A percentile compares a stretch with the other conserved stretches of the same genome.
Evolutionary conservation across 2,329 filamentous ascomycete species (phyloP).

Genomic region (Botryotinia calthae): DNA sequence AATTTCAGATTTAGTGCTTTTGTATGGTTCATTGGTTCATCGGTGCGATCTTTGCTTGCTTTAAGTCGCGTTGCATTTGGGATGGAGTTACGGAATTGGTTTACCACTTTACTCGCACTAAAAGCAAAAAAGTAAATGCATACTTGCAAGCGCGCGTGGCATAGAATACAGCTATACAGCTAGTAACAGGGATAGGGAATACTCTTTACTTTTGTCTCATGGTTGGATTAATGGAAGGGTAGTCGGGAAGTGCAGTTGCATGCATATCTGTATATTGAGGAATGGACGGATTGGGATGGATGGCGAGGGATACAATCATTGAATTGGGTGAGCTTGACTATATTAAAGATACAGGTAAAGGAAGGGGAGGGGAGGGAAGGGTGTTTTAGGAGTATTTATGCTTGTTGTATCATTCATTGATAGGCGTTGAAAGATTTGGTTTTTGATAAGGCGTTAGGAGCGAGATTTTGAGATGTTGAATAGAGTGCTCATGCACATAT

Average conservation of each 20-base stretch:
- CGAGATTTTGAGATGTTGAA: not conserved
- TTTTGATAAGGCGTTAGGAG: not conserved
- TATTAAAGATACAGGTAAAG: not conserved
- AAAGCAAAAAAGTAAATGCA: constrained; percentile 4
- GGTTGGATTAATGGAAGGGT: constrained; percentile 17
- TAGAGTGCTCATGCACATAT: not conserved
- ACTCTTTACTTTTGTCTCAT: constrained; percentile 3
- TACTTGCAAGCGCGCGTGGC: constrained; percentile 3
- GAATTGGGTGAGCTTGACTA: constrained; percentile 10
- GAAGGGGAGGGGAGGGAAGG: not conserved
- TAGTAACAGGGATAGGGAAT: not conserved
- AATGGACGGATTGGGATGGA: not conserved
- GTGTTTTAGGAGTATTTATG: not conserved
- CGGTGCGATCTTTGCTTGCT: not conserved
- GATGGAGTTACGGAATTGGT: constrained; percentile 6
- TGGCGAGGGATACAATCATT: constrained; percentile 1
- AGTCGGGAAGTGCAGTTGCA: not conserved
- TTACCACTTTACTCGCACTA: not conserved
- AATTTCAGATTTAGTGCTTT: not conserved
- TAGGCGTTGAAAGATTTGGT: not conserved
- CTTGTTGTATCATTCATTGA: not conserved
- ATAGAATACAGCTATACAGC: constrained; percentile 2
- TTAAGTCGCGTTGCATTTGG: not conserved
- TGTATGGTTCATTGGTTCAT: not conserved
- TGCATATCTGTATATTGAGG: constrained; percentile 13